Conservation (phyloP, 257 asterid species). For the Solanum commersonii region DNA sequence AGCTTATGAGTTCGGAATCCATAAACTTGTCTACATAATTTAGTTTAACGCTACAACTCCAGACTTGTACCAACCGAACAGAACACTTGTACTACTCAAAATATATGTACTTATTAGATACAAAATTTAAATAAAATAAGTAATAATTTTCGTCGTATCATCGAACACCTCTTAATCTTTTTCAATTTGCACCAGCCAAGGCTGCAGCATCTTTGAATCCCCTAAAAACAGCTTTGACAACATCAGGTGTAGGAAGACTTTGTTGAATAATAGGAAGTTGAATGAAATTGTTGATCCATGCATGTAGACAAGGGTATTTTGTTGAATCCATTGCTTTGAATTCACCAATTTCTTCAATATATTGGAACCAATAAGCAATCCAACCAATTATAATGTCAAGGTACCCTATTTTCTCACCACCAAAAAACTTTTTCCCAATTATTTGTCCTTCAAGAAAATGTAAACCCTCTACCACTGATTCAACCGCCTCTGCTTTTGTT, state of each 20-base stretch:
- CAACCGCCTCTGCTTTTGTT: not conserved
- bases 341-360: slow-evolving; percentile 1
- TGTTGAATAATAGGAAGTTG: not conserved
- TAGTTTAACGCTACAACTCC: not conserved
- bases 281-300: slow-evolving; percentile 5
- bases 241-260: not conserved
- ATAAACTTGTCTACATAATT: not conserved
- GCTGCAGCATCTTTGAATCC: not conserved
- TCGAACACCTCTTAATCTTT: not conserved
- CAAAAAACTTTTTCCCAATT: not conserved
- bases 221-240: not conserved
- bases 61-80: not conserved
- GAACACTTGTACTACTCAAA: not conserved
- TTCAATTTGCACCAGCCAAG: not conserved
- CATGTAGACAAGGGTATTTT: not conserved
- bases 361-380: slow-evolving; percentile 1
- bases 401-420: slow-evolving; percentile 1
- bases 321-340: not conserved
- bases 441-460: not conserved
- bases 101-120: not conserved
- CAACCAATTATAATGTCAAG: slow-evolving; percentile 2
- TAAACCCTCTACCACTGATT: not conserved
- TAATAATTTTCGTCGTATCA: not conserved
- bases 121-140: not conserved
- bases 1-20: not conserved